Conservation (phyloP, 371 early-diverging fungal species). For the Apophysomyces ossiformis region DNA sequence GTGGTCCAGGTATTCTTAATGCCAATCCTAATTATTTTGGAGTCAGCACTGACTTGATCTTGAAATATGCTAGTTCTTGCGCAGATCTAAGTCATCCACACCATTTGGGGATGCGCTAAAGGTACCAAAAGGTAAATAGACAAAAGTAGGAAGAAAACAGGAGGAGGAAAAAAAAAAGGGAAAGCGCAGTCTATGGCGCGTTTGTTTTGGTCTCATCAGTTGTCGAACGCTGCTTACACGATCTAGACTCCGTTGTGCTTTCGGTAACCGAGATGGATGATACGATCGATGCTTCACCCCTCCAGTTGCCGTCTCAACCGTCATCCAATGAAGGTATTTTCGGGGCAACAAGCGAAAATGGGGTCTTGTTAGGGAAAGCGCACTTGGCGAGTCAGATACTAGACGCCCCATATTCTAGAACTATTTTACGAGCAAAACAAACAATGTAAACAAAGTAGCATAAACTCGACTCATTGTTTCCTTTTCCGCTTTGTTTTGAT, state of each 20-base stretch:
- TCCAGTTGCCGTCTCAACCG: slow-evolving; percentile 23
- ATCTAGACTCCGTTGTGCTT: slow-evolving; percentile 21
- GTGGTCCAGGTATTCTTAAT: slow-evolving; percentile 51
- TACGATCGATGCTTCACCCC: slow-evolving; percentile 36
- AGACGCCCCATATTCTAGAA: slow-evolving; percentile 47
- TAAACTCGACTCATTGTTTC: too few relatives aligned
- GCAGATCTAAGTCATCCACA: background rate
- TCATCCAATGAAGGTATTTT: slow-evolving; percentile 29
- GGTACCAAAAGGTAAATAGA: background rate
- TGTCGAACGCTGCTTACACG: too few relatives aligned
- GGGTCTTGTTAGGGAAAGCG: slow-evolving; percentile 51
- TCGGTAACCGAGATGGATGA: slow-evolving; percentile 41
- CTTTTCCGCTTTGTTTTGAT: too few relatives aligned
- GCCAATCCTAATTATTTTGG: too few relatives aligned
- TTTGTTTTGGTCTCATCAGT: too few relatives aligned
- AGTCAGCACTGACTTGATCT: too few relatives aligned
- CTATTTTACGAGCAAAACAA: slow-evolving; percentile 19
- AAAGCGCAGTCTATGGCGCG: too few relatives aligned
- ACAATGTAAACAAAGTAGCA: too few relatives aligned
- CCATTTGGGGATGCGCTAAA: slow-evolving; percentile 5
- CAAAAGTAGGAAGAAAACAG: background rate
- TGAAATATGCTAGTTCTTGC: slow-evolving; percentile 5
- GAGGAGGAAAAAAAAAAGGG: slow-evolving; percentile 16
- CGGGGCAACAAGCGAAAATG: slow-evolving; percentile 65
- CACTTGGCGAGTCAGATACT: slow-evolving; percentile 38